Percentiles rank a stretch among this genome's conserved stretches.
Conservation (phyloP, 192 early-diverging fungal species). For the Podochytrium sp. region DNA sequence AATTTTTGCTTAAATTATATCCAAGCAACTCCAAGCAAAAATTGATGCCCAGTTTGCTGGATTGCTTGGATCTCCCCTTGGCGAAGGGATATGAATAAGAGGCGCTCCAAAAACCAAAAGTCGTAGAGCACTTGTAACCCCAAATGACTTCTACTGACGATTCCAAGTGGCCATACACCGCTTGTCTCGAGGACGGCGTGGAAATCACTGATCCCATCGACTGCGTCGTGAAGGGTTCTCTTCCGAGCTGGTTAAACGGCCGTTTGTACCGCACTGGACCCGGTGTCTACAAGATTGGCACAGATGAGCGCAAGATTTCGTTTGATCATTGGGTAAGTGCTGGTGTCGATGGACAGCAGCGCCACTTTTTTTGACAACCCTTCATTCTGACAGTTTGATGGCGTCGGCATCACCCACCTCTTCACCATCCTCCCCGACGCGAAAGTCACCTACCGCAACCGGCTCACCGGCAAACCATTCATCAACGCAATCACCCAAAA, state of each 20-base stretch:
- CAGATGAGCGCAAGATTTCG: not conserved
- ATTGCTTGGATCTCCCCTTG: not conserved
- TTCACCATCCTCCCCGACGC: not conserved
- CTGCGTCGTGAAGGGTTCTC: not conserved
- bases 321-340: constrained; percentile 19
- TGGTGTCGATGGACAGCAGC: not conserved
- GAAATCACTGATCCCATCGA: not conserved
- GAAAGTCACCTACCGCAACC: constrained; percentile 5
- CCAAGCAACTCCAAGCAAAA: too few relatives aligned
- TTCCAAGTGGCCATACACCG: not conserved
- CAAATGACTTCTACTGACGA: not conserved
- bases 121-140: not conserved
- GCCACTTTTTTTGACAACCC: not conserved
- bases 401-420: constrained; percentile 12
- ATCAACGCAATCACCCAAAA: not conserved
- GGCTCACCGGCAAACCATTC: not conserved
- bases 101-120: not conserved
- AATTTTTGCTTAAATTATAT: too few relatives aligned
- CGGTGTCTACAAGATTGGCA: not conserved
- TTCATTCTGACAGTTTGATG: not conserved
- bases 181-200: not conserved
- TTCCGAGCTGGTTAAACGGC: not conserved
- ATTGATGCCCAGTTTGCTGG: too few relatives aligned
- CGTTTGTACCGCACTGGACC: constrained; percentile 8
- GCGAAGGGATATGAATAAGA: not conserved